Base-by-base conservation (phyloP, 495 filamentous ascomycete genomes). In the Hypoxylon trugodes region DNA sequence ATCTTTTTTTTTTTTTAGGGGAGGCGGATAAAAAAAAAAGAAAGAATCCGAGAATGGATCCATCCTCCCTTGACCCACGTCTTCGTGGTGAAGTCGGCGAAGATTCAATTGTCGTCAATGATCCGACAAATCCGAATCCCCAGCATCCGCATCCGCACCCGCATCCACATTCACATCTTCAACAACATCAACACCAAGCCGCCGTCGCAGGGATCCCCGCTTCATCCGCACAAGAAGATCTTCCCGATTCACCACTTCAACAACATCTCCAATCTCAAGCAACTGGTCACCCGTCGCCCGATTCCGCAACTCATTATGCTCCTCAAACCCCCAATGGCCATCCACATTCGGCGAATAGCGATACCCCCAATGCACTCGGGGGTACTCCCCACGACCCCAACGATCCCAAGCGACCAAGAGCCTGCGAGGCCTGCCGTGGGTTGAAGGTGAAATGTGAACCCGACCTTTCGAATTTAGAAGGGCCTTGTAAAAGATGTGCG, bases 361-460 rank as follows among this genome's bases (percentile, higher is more conserved):
- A 68, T 25, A 62, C 59, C 8, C 59, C 65, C 5, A 61, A 61
- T 51, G 59, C 30, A 3, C 37, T 13, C 1, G 60, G 52, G 5
- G 18, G 22, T 3, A 59, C 46, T 15, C 59, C 54, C 8, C 65
- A 64, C 6, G 79, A 84, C 47, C 72, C 74, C 10, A 69, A 74
- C 32, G 89, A 92, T 48, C 73, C 84, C 32, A 94, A 93, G 74
- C 87, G 92, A 30, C 84, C 89, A 1, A 88, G 93, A n/a, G 93
- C 94, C 12, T 98, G 94, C 74, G 95, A 97, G 71, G 87, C 90
- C 7, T 98, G 94, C 73, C 88, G 95, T 38, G 86, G 87, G 25
- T 78, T 97, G 41, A 98, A 98, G 69, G 94, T 97, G 15, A 86
- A 90, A 21, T 98, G 94, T 76, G 92, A 97, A 61, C 86, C 87